A percentile compares a stretch with the other conserved stretches of the same genome.
phyloP scores from a whole-genome alignment of 805 yeast genomes.

The Candida dajiaensis region DNA sequence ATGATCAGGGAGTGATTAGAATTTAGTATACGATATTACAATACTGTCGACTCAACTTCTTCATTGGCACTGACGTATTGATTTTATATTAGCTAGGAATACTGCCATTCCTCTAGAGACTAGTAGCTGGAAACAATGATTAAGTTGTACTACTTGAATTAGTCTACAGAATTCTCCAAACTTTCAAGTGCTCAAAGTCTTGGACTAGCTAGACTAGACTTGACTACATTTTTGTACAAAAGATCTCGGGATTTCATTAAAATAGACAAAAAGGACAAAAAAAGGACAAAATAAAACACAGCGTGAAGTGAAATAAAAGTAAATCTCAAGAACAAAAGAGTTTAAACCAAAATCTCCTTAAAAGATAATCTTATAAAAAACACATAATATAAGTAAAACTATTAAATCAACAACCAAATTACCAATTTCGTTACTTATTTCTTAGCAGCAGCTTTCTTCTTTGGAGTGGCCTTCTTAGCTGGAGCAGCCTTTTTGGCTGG shows the following conservation, averaged over 20 bases:
- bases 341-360: background rate
- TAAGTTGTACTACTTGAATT: too few species aligned
- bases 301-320: background rate
- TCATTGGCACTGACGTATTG: too few species aligned
- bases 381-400: background rate
- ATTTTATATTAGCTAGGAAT: too few species aligned
- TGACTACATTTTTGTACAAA: background rate
- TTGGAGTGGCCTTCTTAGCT: slow-evolving; percentile 9
- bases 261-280: background rate
- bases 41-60: too few species aligned
- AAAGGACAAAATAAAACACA: background rate
- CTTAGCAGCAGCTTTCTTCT: slow-evolving; percentile 9
- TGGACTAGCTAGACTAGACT: background rate
- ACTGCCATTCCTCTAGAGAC: too few species aligned
- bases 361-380: background rate
- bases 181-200: background rate
- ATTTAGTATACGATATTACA: too few species aligned
- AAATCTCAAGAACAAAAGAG: background rate
- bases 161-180: background rate
- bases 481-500: slow-evolving; percentile 14
- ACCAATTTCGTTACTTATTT: slow-evolving; percentile 1
- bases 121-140: too few species aligned
- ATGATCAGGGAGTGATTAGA: too few species aligned
- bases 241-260: background rate
- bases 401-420: background rate